Conservation (phyloP, 768 basidiomycete genomes). For the Suillus americanus region DNA sequence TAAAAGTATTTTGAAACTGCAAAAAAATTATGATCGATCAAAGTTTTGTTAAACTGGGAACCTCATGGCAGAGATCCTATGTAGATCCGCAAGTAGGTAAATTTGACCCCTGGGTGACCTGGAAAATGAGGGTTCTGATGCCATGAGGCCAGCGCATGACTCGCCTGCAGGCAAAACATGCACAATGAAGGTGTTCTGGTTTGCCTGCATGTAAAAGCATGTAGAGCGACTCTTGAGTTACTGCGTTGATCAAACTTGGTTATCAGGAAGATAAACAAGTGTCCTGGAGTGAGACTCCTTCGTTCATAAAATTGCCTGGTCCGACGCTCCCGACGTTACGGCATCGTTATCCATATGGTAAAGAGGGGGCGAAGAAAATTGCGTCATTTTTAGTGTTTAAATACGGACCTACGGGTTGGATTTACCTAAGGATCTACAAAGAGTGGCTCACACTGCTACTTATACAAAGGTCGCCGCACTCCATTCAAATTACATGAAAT, state of each 20-base stretch:
- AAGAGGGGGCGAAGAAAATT: background rate
- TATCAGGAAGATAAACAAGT: background rate
- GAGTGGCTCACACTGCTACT: slow-evolving; percentile 2
- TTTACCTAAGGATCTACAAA: background rate
- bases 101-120: background rate
- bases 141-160: slow-evolving; percentile 1
- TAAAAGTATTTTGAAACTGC: background rate
- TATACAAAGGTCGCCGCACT: background rate
- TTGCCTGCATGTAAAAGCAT: background rate
- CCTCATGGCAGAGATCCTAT: background rate
- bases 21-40: background rate
- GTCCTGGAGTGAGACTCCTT: background rate
- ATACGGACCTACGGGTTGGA: background rate
- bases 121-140: background rate
- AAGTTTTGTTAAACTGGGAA: background rate
- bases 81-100: background rate
- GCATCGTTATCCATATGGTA: background rate
- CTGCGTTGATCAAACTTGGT: background rate
- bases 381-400: background rate
- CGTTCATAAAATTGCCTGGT: background rate
- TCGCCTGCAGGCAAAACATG: background rate
- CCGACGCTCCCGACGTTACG: background rate
- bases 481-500: background rate
- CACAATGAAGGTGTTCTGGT: background rate
- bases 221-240: background rate